phyloP scores from a whole-genome alignment of 306 rosid species.

The Hippophae tibetana region DNA sequence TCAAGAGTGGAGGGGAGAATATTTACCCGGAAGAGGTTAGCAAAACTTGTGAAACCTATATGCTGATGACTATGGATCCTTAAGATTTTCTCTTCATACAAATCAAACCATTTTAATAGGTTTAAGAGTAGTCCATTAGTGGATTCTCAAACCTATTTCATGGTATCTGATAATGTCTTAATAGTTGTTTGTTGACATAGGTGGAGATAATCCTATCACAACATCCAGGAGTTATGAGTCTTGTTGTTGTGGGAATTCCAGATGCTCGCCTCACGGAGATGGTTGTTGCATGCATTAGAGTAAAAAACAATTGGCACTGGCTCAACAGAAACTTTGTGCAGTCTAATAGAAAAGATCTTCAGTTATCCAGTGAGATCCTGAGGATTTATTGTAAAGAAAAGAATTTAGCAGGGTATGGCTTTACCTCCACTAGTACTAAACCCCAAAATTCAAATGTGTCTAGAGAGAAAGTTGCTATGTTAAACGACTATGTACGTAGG shows the following conservation, averaged over 20 bases:
- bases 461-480: too few species aligned
- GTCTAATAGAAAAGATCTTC: conserved; percentile 18
- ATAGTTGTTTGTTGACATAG: conserved; percentile 27
- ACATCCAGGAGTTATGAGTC: conserved; percentile 63
- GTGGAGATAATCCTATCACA: conserved; percentile 56
- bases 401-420: conserved; percentile 50
- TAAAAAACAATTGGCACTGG: conserved; percentile 59
- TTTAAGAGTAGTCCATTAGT: too few species aligned
- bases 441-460: neutral
- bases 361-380: conserved; percentile 40
- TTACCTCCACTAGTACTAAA: neutral
- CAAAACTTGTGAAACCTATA: neutral
- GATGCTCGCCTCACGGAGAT: conserved; percentile 51
- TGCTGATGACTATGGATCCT: neutral
- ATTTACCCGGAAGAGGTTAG: conserved; percentile 87
- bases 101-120: too few species aligned
- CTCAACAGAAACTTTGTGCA: conserved; percentile 15
- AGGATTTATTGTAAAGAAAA: conserved; percentile 34
- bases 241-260: conserved; percentile 65
- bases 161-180: neutral
- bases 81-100: too few species aligned
- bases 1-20: conserved; percentile 93
- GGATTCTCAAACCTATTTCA: too few species aligned
- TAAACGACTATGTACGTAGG: too few species aligned
- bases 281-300: conserved; percentile 57